A percentile compares a stretch with the other conserved stretches of the same genome.
Conservation (phyloP, 1,139 yeast species). For the Taphrina pruni region DNA sequence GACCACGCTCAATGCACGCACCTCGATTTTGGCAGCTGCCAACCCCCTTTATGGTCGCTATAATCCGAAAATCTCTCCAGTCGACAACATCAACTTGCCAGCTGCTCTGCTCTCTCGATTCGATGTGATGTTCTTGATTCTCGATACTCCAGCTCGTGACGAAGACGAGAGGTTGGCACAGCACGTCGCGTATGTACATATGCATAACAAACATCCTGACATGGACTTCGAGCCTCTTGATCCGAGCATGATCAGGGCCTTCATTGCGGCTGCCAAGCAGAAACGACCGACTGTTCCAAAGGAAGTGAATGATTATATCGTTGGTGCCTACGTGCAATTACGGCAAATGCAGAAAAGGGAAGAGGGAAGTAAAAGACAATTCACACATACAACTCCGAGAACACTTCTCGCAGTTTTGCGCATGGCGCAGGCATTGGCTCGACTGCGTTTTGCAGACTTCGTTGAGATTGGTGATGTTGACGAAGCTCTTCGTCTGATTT, state of each 20-base stretch:
- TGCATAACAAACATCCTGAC: constrained; percentile 86
- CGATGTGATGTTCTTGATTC: constrained; percentile 82
- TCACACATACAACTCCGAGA: constrained; percentile 94
- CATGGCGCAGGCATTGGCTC: constrained; percentile 91
- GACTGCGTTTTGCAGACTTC: constrained; percentile 75
- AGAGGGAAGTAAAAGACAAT: constrained; percentile 77
- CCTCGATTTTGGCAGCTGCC: constrained; percentile 96
- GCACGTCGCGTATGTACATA: constrained; percentile 95
- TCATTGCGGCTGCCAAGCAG: constrained; percentile 82
- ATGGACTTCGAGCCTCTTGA: constrained; percentile 77
- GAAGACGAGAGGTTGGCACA: constrained; percentile 83
- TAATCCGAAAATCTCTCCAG: constrained; percentile 86
- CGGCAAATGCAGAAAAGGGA: constrained; percentile 86
- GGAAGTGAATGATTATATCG: constrained; percentile 86
- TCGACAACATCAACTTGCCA: constrained; percentile 93
- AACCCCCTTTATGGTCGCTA: constrained; percentile 96
- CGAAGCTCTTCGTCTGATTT: constrained; percentile 86
- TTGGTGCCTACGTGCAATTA: constrained; percentile 83
- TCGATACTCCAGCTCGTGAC: constrained; percentile 83
- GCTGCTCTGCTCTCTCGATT: constrained; percentile 96
- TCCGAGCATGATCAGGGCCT: constrained; percentile 81
- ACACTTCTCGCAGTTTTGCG: constrained; percentile 89
- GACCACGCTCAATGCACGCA: constrained; percentile 93
- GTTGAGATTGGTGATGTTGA: constrained; percentile 87
- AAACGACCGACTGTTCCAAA: constrained; percentile 86